Evolutionary conservation across 2,329 filamentous ascomycete genomes (phyloP), one percentile per base, ranked within the genome.

Genomic region (Verticillium tricorpus): DNA sequence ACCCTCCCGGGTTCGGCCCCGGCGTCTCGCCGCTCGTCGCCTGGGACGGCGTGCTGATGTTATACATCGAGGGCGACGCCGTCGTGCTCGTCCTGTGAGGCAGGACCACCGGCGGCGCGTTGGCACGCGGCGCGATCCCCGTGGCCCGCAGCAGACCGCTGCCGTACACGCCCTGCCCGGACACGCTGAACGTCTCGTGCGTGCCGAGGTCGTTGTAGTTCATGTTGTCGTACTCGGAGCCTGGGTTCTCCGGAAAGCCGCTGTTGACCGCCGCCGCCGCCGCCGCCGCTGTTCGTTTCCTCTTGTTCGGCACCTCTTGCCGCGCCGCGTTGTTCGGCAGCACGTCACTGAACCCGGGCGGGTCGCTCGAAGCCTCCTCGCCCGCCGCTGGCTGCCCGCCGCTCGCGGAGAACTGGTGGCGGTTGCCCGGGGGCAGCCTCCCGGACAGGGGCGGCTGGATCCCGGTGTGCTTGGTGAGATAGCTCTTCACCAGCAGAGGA

Each of bases 401-500:
- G 19, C 17, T 22, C 45, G n/a, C n/a, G 19, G 45, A n/a, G 17
- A 22, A 50, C 19, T 9, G 45, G 19, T 50, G 54, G 8, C 54
- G 54, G 25, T 56, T 59, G 39, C 68, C 71, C 2, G 81, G 72
- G 1, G 80, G 80, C 5, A 82, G 63, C n/a, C 75, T 73, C 1
- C 80, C 78, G 0, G 80, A 79, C 3, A 83, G 64, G 1, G 81
- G 76, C 1, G 79, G 72, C 9, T 77, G 71, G 1, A 75, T 68
- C 34, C 73, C 69, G 1, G 74, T 76, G 64, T 80, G 77, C 6
- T 74, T 74, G 2, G 80, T 77, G 8, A 82, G 65, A 0, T 75
- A 71, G 39, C 73, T 81, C 7, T 80, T 77, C 2, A 77, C 78
- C n/a, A 85, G 71, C 1, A 84, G 63, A 0, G 83, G 82, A 31